Percentiles rank a stretch among this genome's conserved stretches.
These are phyloP conservation scores for Litsea cubeba DNA, from an alignment of 164 flowering plant species.

Conservation along the genomic window DNA sequence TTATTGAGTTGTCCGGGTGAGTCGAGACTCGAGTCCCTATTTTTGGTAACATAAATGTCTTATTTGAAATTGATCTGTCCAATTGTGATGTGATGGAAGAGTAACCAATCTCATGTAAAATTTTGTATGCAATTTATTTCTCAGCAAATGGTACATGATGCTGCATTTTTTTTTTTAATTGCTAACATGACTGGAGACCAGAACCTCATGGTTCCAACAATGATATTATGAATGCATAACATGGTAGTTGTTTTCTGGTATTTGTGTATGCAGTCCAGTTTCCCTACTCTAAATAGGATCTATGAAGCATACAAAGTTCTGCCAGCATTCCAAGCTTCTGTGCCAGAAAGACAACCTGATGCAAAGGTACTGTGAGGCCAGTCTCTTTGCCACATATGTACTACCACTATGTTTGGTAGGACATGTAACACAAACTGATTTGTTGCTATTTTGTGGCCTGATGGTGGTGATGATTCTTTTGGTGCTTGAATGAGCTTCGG, in stretches of 20 bases:
- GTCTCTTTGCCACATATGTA: background rate
- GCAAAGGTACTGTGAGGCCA: conserved; percentile 24
- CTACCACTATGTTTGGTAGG: background rate
- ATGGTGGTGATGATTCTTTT: background rate
- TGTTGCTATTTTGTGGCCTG: background rate
- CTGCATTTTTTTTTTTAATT: background rate
- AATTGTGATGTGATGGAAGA: background rate
- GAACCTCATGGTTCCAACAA: too few species aligned
- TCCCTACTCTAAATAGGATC: conserved; percentile 43
- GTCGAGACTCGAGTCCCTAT: background rate
- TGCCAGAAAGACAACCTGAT: conserved; percentile 63
- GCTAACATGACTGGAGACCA: too few species aligned
- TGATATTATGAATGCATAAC: background rate
- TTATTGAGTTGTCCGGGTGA: background rate
- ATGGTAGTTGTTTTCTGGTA: background rate
- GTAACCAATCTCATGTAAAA: background rate
- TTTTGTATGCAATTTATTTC: background rate
- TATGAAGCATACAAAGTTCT: conserved; percentile 40
- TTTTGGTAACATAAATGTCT: background rate
- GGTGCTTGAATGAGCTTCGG: too few species aligned
- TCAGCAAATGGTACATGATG: background rate
- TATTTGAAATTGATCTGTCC: background rate
- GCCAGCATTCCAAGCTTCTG: conserved; percentile 50
- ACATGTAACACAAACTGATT: background rate
- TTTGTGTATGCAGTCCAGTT: conserved; percentile 37